Evolutionary conservation across 2,329 filamentous ascomycete species (phyloP).

Genomic region (Aspergillus piperis): DNA sequence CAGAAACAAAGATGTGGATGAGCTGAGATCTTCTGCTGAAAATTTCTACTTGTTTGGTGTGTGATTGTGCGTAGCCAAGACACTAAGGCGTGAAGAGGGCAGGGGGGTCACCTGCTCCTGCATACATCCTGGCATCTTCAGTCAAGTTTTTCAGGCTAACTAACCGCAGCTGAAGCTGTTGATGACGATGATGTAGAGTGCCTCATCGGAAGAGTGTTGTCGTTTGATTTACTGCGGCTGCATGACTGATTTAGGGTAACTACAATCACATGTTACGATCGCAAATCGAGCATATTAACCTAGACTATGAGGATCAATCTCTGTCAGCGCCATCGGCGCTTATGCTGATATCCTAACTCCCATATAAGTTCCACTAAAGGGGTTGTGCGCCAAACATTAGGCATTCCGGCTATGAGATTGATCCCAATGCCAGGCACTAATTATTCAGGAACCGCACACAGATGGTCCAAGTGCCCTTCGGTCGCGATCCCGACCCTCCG

Average conservation of each 20-base stretch:
- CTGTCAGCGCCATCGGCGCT: not conserved
- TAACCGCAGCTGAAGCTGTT: too few relatives aligned
- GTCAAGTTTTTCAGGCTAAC: too few relatives aligned
- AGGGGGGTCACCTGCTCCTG: not conserved
- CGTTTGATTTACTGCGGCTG: too few relatives aligned
- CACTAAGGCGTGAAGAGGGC: not conserved
- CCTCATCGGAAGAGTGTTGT: too few relatives aligned
- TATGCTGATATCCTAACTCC: too few relatives aligned
- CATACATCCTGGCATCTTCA: too few relatives aligned
- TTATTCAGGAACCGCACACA: not conserved
- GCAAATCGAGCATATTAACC: not conserved
- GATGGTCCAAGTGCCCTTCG: not conserved
- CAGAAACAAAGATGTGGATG: not conserved
- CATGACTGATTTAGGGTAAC: not conserved
- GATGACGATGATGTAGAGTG: too few relatives aligned
- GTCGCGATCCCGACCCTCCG: conserved; percentile 2
- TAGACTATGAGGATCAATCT: not conserved
- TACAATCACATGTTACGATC: not conserved
- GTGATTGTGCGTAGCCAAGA: not conserved
- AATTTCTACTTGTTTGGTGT: too few relatives aligned
- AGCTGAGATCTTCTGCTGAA: too few relatives aligned
- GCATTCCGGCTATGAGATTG: too few relatives aligned
- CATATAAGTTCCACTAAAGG: too few relatives aligned
- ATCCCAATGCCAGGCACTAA: not conserved
- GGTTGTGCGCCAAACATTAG: too few relatives aligned